Evolutionary conservation across 108 stramenopile genomes (phyloP).

Genomic region (Skeletonema grethae): DNA sequence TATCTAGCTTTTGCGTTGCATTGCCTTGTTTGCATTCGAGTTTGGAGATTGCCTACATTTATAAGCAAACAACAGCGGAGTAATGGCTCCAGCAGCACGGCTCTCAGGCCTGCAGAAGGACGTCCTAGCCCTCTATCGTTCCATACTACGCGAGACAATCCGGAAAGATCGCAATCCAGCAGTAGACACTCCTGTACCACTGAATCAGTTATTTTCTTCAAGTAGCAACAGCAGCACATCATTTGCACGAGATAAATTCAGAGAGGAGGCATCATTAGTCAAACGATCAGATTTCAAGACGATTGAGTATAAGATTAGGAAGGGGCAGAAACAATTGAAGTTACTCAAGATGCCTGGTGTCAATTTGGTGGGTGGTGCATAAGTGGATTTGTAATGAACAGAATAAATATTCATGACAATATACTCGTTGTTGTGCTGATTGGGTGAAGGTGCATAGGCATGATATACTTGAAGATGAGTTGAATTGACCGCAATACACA

Average conservation of each 20-base stretch:
- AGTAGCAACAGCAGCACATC: constrained; percentile 32
- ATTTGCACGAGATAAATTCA: constrained; percentile 72
- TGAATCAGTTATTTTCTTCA: neutral
- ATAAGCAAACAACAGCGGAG: neutral
- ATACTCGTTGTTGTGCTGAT: neutral
- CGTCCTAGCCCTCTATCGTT: constrained; percentile 71
- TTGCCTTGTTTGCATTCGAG: no score
- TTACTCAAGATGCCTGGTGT: constrained; percentile 86
- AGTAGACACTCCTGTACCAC: neutral
- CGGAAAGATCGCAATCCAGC: constrained; percentile 62
- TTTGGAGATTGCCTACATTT: neutral
- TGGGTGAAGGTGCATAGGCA: neutral
- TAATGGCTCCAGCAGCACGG: constrained; percentile 16
- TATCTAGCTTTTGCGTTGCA: neutral
- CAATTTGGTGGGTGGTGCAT: constrained; percentile 54
- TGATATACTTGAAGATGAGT: neutral
- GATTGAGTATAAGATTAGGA: constrained; percentile 79
- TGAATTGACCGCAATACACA: neutral
- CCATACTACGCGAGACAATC: constrained; percentile 68
- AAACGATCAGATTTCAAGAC: constrained; percentile 71
- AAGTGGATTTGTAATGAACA: neutral
- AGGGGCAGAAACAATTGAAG: constrained; percentile 81
- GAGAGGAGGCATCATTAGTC: constrained; percentile 54
- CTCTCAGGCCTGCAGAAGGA: constrained; percentile 85
- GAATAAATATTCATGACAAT: neutral